Conservation (phyloP, 2,329 filamentous ascomycete genomes). For the Akanthomyces muscarius region DNA sequence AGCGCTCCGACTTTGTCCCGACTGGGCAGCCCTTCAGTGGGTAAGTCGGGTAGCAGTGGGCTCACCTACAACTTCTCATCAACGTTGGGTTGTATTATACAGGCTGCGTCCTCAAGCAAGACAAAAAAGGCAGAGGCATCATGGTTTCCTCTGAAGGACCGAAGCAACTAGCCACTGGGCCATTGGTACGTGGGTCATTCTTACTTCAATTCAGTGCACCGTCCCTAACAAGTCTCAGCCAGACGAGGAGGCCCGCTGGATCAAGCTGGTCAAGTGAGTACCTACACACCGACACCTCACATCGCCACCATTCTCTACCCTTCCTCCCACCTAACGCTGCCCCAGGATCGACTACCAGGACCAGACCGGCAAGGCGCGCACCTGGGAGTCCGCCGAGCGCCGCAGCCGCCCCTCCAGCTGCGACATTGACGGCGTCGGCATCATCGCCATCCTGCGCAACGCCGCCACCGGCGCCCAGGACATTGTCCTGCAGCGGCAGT, state of each 20-base stretch:
- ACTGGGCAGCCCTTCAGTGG: no score
- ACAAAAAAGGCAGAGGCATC: neutral
- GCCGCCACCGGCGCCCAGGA: constrained; percentile 40
- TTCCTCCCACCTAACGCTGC: neutral
- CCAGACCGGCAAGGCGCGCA: constrained; percentile 52
- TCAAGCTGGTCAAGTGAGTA: constrained; percentile 52
- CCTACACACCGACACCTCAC: neutral
- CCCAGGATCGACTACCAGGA: constrained; percentile 60
- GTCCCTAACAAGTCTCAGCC: constrained; percentile 30
- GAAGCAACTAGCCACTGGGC: constrained; percentile 41
- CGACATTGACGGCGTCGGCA: constrained; percentile 69
- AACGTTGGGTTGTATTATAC: no score
- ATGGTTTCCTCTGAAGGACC: constrained; percentile 41
- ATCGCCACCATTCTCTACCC: neutral
- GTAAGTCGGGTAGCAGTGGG: neutral
- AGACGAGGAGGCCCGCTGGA: constrained; percentile 55
- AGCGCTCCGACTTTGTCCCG: no score
- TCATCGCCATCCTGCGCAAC: constrained; percentile 63
- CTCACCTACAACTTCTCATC: neutral
- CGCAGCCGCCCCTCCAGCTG: constrained; percentile 58
- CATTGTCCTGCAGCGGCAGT: constrained; percentile 64
- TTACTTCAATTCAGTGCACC: neutral
- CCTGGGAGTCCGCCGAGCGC: constrained; percentile 72
- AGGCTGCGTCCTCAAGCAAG: no score
- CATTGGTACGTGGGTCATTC: constrained; percentile 36